Evolutionary conservation across 2,329 filamentous ascomycete genomes (phyloP), one percentile per base, ranked within the genome.

Genomic region (Passalora sequoiae): DNA sequence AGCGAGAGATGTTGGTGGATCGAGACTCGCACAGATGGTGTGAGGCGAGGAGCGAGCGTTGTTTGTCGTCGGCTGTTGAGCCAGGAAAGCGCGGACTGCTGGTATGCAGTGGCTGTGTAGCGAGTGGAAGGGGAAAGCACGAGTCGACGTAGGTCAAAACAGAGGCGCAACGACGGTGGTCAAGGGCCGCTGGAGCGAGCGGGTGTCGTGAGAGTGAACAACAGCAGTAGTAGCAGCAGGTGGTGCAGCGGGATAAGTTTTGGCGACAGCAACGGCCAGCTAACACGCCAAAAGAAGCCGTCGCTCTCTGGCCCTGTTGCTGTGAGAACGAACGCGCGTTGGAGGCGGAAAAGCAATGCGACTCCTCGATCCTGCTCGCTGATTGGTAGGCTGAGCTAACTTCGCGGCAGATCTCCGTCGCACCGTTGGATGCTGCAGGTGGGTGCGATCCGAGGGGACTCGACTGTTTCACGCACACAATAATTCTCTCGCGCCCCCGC

Each of bases 321-420:
- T 58, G 57, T 50, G 58, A 50, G 55, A 60, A 57, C 56, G 55
- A 38, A 47, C 46, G 46, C 57, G 57, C 53, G 56, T 55, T 53
- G 51, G 47, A 43, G 45, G 49, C 47, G 33, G 40, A 20, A 16
- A n/a, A 46, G 46, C 55, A 56, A 55, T 57, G 54, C 50, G 42
- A 42, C 51, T 54, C 53, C 53, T 53, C 44, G 40, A 38, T 40
- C 27, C n/a, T 25, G 41, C 20, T 17, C 15, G 24, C 44, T 60
- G 56, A 60, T 60, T 60, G 58, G 58, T 54, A 49, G 51, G n/a
- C n/a, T n/a, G n/a, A n/a, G n/a, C n/a, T n/a, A n/a, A n/a, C n/a
- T n/a, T n/a, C n/a, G n/a, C n/a, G n/a, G n/a, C n/a, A n/a, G n/a
- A n/a, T n/a, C n/a, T n/a, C n/a, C n/a, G n/a, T n/a, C n/a, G n/a